phyloP scores from a whole-genome alignment of 495 filamentous ascomycete genomes.

The Venustampulla echinocandica region DNA sequence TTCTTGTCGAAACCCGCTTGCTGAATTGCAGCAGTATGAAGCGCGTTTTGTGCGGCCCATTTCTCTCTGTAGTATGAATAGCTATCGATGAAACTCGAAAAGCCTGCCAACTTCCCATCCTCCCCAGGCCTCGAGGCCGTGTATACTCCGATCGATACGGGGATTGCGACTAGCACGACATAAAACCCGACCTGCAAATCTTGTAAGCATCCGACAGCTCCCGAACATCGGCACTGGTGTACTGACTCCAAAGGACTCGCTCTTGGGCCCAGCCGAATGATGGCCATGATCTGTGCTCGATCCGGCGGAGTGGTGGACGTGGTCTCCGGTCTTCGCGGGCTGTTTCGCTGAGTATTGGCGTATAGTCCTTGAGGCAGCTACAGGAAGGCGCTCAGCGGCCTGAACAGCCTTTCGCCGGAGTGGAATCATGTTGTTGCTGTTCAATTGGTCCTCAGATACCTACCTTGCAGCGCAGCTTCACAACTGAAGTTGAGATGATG shows the following conservation, averaged over 20 bases:
- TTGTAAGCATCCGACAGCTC: slow-evolving; percentile 14
- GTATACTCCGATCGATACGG: slow-evolving; percentile 51
- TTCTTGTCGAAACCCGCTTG: slow-evolving; percentile 60
- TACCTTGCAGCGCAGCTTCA: background rate
- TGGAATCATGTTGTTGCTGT: slow-evolving; percentile 24
- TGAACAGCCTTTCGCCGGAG: slow-evolving; percentile 21
- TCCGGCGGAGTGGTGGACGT: slow-evolving; percentile 4
- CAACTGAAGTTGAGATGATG: slow-evolving; percentile 6
- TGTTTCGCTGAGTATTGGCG: slow-evolving; percentile 10
- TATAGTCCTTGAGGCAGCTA: slow-evolving; percentile 1
- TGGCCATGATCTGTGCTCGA: slow-evolving; percentile 18
- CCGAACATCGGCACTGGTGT: slow-evolving; percentile 10
- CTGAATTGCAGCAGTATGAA: slow-evolving; percentile 58
- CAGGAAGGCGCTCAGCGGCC: slow-evolving; percentile 13
- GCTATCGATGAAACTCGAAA: slow-evolving; percentile 50
- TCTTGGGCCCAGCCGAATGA: slow-evolving; percentile 43
- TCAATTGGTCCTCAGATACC: slow-evolving; percentile 21
- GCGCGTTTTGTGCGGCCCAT: slow-evolving; percentile 50
- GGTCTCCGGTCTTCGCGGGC: slow-evolving; percentile 7
- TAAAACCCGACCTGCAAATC: slow-evolving; percentile 54
- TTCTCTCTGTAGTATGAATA: slow-evolving; percentile 39
- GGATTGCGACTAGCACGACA: slow-evolving; percentile 49
- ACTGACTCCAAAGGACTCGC: slow-evolving; percentile 59
- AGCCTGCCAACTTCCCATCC: slow-evolving; percentile 41
- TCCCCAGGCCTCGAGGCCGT: slow-evolving; percentile 36